A percentile compares a stretch with the other conserved stretches of the same genome.
These are phyloP conservation scores for Chloromonas sp. DNA, from an alignment of 163 green algal species.

Conservation along the genomic window DNA sequence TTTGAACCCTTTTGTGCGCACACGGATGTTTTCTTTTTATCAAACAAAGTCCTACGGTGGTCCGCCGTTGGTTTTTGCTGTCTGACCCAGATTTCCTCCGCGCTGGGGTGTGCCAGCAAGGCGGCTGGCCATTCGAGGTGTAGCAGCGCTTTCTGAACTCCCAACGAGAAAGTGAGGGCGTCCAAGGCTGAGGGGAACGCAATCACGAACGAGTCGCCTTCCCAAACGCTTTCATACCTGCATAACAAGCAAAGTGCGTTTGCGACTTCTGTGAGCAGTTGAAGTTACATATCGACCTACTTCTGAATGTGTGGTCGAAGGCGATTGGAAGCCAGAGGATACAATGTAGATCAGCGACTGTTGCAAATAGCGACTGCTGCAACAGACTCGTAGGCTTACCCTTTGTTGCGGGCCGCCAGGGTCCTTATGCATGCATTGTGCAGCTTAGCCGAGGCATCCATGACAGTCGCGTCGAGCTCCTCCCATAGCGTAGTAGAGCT, in stretches of 20 bases:
- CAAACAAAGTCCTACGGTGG: too few species aligned
- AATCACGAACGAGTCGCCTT: slow-evolving; percentile 6
- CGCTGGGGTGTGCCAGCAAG: background rate
- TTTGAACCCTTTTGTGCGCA: too few species aligned
- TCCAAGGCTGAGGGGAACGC: background rate
- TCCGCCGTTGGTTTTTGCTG: too few species aligned
- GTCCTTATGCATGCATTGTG: slow-evolving; percentile 4
- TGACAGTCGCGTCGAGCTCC: background rate
- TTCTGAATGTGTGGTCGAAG: background rate
- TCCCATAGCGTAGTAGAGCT: slow-evolving; percentile 6
- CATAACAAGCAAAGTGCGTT: background rate
- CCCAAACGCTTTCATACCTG: background rate
- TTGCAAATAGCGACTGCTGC: too few species aligned
- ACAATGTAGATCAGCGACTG: background rate
- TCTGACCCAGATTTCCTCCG: too few species aligned
- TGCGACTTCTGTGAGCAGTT: background rate
- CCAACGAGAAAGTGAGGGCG: background rate
- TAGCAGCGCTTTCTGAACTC: background rate
- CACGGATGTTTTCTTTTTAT: too few species aligned
- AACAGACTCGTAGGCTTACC: background rate
- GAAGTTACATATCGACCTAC: background rate
- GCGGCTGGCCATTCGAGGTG: slow-evolving; percentile 1
- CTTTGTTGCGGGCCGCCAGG: background rate
- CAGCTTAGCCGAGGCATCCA: background rate
- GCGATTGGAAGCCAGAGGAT: background rate